A percentile compares a stretch with the other conserved stretches of the same genome.
Conservation (phyloP, 1,139 yeast genomes). For the Yamadazyma sp. region DNA sequence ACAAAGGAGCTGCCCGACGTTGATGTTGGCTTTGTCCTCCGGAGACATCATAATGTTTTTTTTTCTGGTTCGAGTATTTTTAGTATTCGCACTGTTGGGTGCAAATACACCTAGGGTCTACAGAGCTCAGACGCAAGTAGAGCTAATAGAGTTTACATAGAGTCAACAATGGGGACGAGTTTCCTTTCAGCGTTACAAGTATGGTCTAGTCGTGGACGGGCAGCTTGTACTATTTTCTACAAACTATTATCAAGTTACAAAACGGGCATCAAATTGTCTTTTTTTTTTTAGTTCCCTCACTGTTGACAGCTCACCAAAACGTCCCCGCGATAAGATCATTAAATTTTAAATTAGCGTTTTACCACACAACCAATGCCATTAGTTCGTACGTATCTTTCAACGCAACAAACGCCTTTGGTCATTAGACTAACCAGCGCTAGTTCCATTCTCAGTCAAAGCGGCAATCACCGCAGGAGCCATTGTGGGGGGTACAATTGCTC, state of each 20-base stretch:
- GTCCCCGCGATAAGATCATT: constrained; percentile 4
- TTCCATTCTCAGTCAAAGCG: constrained; percentile 40
- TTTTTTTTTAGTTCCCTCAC: neutral
- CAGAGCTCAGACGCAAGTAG: neutral
- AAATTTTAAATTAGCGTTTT: neutral
- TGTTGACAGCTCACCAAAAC: neutral
- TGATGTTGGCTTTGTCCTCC: constrained; percentile 7
- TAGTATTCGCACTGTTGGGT: neutral
- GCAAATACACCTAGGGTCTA: too few species aligned
- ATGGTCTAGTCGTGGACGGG: too few species aligned
- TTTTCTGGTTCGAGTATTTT: neutral
- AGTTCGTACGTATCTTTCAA: constrained; percentile 11
- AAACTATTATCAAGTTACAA: too few species aligned
- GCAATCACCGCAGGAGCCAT: constrained; percentile 42
- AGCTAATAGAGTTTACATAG: too few species aligned
- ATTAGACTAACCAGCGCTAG: constrained; percentile 17
- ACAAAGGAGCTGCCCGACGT: constrained; percentile 57
- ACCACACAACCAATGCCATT: constrained; percentile 13
- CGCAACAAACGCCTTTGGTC: neutral
- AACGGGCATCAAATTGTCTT: too few species aligned
- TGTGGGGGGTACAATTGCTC: constrained; percentile 40
- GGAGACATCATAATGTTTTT: neutral
- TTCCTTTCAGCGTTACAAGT: neutral
- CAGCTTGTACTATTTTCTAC: too few species aligned
- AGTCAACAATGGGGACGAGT: too few species aligned